These are phyloP conservation scores for Colletotrichum echinochloae DNA, from an alignment of 2,329 filamentous ascomycete genomes.

Conservation along the genomic window DNA sequence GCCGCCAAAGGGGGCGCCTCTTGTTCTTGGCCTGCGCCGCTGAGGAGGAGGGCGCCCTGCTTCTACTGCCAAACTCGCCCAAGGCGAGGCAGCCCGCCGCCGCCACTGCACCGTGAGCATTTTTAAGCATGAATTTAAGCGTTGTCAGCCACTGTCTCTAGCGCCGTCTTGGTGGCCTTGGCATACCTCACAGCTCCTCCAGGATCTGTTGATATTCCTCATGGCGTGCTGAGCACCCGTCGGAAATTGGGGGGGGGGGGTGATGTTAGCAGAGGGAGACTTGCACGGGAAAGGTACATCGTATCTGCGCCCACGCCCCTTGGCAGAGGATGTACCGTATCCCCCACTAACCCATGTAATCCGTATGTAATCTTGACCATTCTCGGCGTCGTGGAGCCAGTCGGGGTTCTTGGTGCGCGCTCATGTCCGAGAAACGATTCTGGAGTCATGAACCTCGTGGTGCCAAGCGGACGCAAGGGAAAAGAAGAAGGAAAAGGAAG, in stretches of 20 bases:
- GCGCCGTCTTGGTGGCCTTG: slow-evolving; percentile 50
- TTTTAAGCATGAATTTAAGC: slow-evolving; percentile 65
- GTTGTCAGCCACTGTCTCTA: slow-evolving; percentile 55
- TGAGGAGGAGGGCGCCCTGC: background rate
- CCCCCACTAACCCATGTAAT: background rate
- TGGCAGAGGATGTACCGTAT: background rate
- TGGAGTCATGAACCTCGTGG: background rate
- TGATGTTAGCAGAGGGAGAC: background rate
- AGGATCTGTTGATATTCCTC: slow-evolving; percentile 30
- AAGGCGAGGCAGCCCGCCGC: slow-evolving; percentile 16
- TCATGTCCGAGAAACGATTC: slow-evolving; percentile 38
- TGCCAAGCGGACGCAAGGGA: background rate
- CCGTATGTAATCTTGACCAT: background rate
- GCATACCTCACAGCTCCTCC: slow-evolving; percentile 47
- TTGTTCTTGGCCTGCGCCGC: background rate
- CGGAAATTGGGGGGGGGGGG: slow-evolving; percentile 23
- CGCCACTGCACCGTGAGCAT: slow-evolving; percentile 40
- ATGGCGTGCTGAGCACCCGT: slow-evolving; percentile 2
- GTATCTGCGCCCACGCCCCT: background rate
- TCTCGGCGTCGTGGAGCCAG: slow-evolving; percentile 44
- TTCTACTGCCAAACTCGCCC: background rate
- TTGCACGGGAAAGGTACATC: background rate
- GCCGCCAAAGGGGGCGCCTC: background rate
- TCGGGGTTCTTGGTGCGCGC: slow-evolving; percentile 29
- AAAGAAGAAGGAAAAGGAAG: background rate